Evolutionary conservation across 2,329 filamentous ascomycete genomes (phyloP).

Genomic region (Hymenoscyphus infarciens): DNA sequence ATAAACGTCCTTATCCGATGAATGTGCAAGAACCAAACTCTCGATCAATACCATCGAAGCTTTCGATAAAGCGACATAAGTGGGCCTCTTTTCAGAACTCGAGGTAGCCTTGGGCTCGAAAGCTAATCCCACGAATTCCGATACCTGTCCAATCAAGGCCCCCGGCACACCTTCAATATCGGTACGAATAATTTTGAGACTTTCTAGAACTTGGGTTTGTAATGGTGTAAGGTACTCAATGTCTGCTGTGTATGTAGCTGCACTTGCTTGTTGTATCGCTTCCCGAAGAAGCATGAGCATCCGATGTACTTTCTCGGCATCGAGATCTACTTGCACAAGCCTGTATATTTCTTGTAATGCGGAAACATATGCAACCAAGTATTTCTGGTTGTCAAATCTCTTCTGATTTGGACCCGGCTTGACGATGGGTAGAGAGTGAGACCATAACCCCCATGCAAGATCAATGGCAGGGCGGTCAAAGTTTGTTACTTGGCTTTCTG

Average conservation of each 20-base stretch:
- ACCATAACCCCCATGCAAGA: conserved; percentile 68
- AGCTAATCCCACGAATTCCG: conserved; percentile 68
- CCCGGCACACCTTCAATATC: conserved; percentile 63
- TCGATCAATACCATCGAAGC: conserved; percentile 70
- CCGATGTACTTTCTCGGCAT: conserved; percentile 57
- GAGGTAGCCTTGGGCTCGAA: conserved; percentile 45
- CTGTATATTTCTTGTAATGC: conserved; percentile 75
- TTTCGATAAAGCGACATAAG: conserved; percentile 87
- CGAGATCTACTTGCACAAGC: conserved; percentile 63
- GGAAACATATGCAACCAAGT: conserved; percentile 78
- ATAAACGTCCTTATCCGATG: conserved; percentile 64
- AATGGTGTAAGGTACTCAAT: conserved; percentile 69
- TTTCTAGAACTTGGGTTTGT: conserved; percentile 66
- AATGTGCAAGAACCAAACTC: conserved; percentile 55
- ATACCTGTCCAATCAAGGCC: conserved; percentile 64
- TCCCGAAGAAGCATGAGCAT: conserved; percentile 69
- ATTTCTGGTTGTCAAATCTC: conserved; percentile 68
- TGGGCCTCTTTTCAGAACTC: conserved; percentile 52
- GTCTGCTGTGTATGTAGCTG: conserved; percentile 66
- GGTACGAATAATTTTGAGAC: conserved; percentile 63
- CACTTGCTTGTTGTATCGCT: conserved; percentile 67
- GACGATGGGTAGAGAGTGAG: conserved; percentile 56
- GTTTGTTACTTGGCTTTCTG: conserved; percentile 37
- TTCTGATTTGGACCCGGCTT: conserved; percentile 41
- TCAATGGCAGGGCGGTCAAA: conserved; percentile 47